Conservation (phyloP, 2,329 filamentous ascomycete genomes). For the Sclerotinia borealis region DNA sequence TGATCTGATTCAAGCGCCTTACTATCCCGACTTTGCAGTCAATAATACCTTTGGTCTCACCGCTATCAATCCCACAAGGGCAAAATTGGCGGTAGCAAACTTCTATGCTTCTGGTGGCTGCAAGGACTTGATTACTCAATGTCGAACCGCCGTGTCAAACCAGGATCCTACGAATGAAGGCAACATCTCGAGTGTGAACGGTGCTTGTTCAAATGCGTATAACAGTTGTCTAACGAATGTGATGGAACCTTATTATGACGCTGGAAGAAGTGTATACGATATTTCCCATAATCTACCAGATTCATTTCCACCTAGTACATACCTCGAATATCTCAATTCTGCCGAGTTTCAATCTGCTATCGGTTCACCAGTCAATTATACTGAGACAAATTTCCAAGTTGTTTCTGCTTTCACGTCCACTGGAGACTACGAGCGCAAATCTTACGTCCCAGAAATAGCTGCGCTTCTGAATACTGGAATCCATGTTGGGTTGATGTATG, state of each 20-base stretch:
- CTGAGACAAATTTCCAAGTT: conserved; percentile 43
- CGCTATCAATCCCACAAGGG: conserved; percentile 47
- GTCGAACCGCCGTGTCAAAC: conserved; percentile 38
- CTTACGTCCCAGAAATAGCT: conserved; percentile 53
- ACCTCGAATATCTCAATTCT: conserved; percentile 59
- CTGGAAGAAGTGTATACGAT: conserved; percentile 34
- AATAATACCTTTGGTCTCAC: conserved; percentile 62
- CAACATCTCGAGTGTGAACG: conserved; percentile 32
- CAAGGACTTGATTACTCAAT: conserved; percentile 45
- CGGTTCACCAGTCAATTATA: conserved; percentile 57
- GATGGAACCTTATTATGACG: conserved; percentile 31
- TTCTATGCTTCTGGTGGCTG: conserved; percentile 48
- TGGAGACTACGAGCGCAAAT: conserved; percentile 58
- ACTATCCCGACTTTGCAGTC: conserved; percentile 50
- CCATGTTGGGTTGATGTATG: conserved; percentile 66
- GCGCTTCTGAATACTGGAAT: conserved; percentile 56
- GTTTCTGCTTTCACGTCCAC: conserved; percentile 42
- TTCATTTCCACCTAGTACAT: conserved; percentile 57
- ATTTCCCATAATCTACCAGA: conserved; percentile 38
- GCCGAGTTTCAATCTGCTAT: conserved; percentile 53
- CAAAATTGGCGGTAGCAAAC: conserved; percentile 40
- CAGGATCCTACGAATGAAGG: conserved; percentile 40
- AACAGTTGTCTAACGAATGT: conserved; percentile 32
- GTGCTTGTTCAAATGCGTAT: conserved; percentile 32
- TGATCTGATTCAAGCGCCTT: conserved; percentile 52